Conservation (phyloP, 2,329 filamentous ascomycete genomes). For the Penicillium frequentans region DNA sequence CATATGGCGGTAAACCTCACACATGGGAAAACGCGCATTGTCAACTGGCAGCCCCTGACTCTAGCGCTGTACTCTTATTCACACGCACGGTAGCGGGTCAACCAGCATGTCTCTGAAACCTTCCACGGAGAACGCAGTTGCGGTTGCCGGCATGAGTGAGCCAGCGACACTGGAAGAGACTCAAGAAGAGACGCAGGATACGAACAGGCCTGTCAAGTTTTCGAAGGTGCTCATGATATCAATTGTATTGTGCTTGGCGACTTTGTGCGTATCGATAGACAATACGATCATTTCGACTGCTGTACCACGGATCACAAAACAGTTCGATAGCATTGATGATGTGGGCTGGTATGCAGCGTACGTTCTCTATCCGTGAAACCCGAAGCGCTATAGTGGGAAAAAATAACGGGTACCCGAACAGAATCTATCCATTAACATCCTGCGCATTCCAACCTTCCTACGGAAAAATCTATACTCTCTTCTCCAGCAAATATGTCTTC, state of each 20-base stretch:
- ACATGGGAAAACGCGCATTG: too few species aligned
- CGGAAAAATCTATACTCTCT: constrained; percentile 2
- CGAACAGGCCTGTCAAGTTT: neutral
- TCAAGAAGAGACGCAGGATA: neutral
- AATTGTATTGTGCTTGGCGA: constrained; percentile 3
- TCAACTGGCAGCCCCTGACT: too few species aligned
- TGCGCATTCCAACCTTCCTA: constrained; percentile 4
- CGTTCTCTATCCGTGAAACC: neutral
- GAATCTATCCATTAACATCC: constrained; percentile 2
- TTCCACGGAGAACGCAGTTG: neutral
- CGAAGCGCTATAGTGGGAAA: neutral
- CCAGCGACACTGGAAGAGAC: neutral
- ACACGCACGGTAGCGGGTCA: neutral
- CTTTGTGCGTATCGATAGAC: constrained; percentile 2
- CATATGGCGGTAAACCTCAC: too few species aligned
- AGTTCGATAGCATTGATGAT: constrained; percentile 1
- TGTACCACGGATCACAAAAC: neutral
- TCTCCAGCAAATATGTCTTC: constrained; percentile 1
- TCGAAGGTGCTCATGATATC: constrained; percentile 1
- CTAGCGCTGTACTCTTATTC: too few species aligned
- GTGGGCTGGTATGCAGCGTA: constrained; percentile 5
- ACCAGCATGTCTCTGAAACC: neutral
- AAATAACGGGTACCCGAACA: neutral
- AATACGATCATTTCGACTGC: constrained; percentile 5
- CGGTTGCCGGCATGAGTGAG: neutral